phyloP scores from a whole-genome alignment of 2,329 filamentous ascomycete species.

The Simplicillium sp. region DNA sequence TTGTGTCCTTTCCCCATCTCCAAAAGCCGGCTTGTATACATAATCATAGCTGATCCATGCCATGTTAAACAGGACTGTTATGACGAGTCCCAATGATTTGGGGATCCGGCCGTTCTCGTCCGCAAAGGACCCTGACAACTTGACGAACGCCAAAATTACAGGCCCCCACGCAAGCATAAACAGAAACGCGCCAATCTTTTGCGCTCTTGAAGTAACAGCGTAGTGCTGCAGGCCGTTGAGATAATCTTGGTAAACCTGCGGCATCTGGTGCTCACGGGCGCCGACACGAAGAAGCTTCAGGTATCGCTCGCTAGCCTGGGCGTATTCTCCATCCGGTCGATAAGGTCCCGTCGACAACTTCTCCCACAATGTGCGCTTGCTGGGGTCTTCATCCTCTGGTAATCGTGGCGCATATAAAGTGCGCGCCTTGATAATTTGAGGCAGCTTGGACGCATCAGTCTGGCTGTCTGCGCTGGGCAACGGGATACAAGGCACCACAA shows the following conservation, averaged over 20 bases:
- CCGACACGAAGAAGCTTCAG: constrained; percentile 71
- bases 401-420: constrained; percentile 66
- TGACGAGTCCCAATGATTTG: constrained; percentile 49
- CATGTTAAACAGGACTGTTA: constrained; percentile 40
- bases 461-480: constrained; percentile 33
- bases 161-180: constrained; percentile 48
- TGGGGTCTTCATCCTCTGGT: constrained; percentile 23
- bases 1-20: constrained; percentile 28
- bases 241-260: constrained; percentile 67
- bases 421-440: constrained; percentile 67
- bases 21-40: constrained; percentile 55
- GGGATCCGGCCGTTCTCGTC: constrained; percentile 61
- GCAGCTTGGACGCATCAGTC: constrained; percentile 33
- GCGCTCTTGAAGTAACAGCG: constrained; percentile 54
- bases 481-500: constrained; percentile 67
- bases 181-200: constrained; percentile 54
- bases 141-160: constrained; percentile 46
- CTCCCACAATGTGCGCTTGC: constrained; percentile 32
- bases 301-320: constrained; percentile 78
- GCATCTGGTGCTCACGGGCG: constrained; percentile 70
- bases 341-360: constrained; percentile 34
- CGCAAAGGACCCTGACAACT: constrained; percentile 34
- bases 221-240: constrained; percentile 63
- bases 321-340: constrained; percentile 60
- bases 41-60: constrained; percentile 36